Conservation (phyloP, 1,284 basidiomycete genomes). For the Puccinia coronata region DNA sequence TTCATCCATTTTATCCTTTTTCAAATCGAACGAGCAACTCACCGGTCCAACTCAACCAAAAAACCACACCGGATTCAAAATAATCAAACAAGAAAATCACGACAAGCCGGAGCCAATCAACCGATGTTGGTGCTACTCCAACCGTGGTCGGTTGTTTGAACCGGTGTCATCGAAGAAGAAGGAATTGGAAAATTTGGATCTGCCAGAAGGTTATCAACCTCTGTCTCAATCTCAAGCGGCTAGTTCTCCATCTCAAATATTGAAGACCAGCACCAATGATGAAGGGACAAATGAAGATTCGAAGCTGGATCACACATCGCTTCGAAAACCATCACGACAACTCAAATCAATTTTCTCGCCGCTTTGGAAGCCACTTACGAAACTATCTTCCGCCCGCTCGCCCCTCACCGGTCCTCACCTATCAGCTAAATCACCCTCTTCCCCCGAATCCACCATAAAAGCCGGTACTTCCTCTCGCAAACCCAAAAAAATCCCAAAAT, state of each 20-base stretch:
- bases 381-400: slow-evolving; percentile 18
- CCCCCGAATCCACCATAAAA: not conserved
- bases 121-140: slow-evolving; percentile 46
- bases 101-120: not conserved
- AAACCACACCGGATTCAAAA: slow-evolving; percentile 26
- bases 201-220: not conserved
- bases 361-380: slow-evolving; percentile 30
- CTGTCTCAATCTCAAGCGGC: not conserved
- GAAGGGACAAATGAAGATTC: not conserved
- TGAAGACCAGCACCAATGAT: not conserved
- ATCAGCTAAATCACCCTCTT: not conserved
- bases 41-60: not conserved
- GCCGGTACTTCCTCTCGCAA: not conserved
- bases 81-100: not conserved
- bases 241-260: not conserved
- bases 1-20: slow-evolving; percentile 6
- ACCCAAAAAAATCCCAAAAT: not conserved
- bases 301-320: not conserved
- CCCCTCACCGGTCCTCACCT: not conserved
- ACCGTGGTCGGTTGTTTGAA: slow-evolving; percentile 29
- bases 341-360: slow-evolving; percentile 40
- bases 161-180: slow-evolving; percentile 26
- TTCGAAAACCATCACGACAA: slow-evolving; percentile 19
- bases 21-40: not conserved
- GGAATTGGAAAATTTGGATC: not conserved